Evolutionary conservation across 805 yeast genomes (phyloP).

Genomic region (Candida pseudofarinosa): DNA sequence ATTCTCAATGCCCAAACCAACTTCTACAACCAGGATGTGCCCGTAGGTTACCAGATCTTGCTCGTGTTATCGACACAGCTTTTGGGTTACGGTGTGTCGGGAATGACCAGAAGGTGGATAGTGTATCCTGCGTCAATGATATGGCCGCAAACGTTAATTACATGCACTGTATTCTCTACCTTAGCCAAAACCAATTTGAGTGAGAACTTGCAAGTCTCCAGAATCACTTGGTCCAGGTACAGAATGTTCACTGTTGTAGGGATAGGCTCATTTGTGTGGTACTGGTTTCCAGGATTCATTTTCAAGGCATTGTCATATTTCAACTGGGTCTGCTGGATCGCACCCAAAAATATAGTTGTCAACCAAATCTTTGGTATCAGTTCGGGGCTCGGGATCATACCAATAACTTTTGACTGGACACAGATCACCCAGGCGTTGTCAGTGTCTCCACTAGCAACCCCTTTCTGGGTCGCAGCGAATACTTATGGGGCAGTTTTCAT

Average conservation of each 20-base stretch:
- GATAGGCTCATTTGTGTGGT: constrained; percentile 41
- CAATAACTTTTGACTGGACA: constrained; percentile 59
- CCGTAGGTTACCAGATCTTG: constrained; percentile 7
- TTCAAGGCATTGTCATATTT: constrained; percentile 57
- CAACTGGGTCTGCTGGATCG: constrained; percentile 65
- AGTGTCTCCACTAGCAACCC: constrained; percentile 58
- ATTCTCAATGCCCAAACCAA: constrained; percentile 8
- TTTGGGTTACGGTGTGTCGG: constrained; percentile 66
- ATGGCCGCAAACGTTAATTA: constrained; percentile 66
- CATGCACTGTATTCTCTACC: constrained; percentile 31
- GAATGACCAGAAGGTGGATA: constrained; percentile 53
- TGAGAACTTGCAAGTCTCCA: constrained; percentile 60
- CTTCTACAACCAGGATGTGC: constrained; percentile 8
- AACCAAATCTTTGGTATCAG: constrained; percentile 62
- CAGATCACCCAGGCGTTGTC: constrained; percentile 53
- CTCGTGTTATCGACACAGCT: constrained; percentile 48
- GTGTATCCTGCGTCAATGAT: constrained; percentile 63
- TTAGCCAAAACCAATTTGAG: constrained; percentile 51
- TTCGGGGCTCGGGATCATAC: constrained; percentile 61
- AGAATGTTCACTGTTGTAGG: constrained; percentile 44
- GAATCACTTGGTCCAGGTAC: constrained; percentile 40
- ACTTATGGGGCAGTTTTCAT: constrained; percentile 22
- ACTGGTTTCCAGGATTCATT: constrained; percentile 60
- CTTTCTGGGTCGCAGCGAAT: constrained; percentile 41
- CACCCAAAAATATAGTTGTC: constrained; percentile 54